Evolutionary conservation across 2,329 filamentous ascomycete genomes (phyloP).

Genomic region (Pyrenophora teres): DNA sequence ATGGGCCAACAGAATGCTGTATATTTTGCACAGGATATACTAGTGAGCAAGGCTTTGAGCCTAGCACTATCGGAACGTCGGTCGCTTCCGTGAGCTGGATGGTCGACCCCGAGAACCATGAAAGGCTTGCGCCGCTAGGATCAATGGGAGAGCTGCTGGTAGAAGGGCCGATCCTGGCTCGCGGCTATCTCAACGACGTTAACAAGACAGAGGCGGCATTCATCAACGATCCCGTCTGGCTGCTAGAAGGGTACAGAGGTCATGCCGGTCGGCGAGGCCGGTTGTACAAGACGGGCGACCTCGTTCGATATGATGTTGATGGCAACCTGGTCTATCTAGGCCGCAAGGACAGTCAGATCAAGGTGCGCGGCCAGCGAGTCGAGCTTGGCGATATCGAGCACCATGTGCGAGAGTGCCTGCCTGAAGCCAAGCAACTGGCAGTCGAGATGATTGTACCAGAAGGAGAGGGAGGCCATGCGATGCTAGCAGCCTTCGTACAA

Average conservation of each 20-base stretch:
- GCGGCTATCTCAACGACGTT: too few relatives aligned
- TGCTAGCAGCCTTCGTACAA: not conserved
- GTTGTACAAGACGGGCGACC: conserved; percentile 1
- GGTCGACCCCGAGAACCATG: conserved; percentile 19
- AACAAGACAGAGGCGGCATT: too few relatives aligned
- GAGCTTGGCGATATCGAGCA: not conserved
- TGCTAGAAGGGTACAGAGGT: conserved; percentile 10
- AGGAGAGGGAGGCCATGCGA: not conserved
- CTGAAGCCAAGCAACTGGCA: not conserved
- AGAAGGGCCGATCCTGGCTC: too few relatives aligned
- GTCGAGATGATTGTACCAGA: not conserved
- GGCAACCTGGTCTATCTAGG: conserved; percentile 15
- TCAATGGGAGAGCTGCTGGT: conserved; percentile 54
- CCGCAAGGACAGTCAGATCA: conserved; percentile 21
- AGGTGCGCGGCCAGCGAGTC: not conserved
- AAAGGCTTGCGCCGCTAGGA: conserved; percentile 18
- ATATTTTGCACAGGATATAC: not conserved
- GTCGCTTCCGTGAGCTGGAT: conserved; percentile 44
- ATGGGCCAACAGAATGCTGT: conserved; percentile 20
- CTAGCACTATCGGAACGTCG: not conserved
- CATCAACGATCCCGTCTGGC: too few relatives aligned
- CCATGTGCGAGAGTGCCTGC: not conserved
- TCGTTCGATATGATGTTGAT: conserved; percentile 9
- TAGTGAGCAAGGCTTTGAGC: not conserved
- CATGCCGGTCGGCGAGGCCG: not conserved